Conservation (phyloP, 169 alveolate species). For the Plasmodium gaboni region DNA sequence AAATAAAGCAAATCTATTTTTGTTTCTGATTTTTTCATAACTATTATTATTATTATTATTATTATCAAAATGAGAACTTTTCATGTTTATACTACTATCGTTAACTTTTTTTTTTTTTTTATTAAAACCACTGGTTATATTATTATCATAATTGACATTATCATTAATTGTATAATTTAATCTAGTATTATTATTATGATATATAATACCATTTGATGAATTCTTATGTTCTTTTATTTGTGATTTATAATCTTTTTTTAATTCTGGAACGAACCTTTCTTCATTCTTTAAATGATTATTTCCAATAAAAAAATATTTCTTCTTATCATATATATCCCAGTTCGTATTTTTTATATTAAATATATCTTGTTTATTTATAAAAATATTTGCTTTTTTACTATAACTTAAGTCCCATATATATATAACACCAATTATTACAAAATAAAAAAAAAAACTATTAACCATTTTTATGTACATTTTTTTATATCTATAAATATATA, state of each 20-base stretch:
- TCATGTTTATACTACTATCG: background rate
- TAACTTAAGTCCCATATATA: background rate
- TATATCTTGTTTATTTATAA: background rate
- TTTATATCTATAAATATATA: background rate
- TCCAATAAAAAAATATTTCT: background rate
- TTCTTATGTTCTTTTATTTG: constrained; percentile 11
- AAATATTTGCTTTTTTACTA: constrained; percentile 1
- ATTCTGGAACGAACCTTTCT: constrained; percentile 4
- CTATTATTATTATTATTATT: constrained; percentile 1
- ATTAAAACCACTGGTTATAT: background rate
- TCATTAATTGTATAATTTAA: background rate
- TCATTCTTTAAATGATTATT: constrained; percentile 5
- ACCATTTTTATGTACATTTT: background rate
- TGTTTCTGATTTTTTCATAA: background rate
- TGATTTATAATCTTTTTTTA: constrained; percentile 6
- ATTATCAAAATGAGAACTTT: background rate
- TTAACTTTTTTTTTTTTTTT: background rate
- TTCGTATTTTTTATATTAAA: background rate
- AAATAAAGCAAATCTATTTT: background rate
- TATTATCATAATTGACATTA: background rate
- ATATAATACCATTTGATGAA: background rate
- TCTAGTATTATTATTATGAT: background rate
- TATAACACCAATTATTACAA: constrained; percentile 11
- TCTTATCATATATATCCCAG: background rate
- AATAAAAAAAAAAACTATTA: background rate